Evolutionary conservation across 176 grass and related monocot species (phyloP).

Genomic region (Oryza australiensis): DNA sequence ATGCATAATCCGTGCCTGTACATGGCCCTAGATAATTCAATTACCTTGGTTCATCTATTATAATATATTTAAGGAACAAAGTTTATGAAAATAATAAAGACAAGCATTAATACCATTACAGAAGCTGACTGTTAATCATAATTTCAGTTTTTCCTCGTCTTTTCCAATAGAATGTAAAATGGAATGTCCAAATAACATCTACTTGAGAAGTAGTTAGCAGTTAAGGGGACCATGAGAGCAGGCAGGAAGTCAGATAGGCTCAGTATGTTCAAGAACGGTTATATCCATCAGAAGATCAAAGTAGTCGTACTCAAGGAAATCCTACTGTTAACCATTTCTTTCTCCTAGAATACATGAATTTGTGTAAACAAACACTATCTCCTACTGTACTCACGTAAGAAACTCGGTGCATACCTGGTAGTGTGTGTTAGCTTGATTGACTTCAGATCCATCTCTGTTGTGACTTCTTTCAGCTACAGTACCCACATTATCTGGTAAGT

Average conservation of each 20-base stretch:
- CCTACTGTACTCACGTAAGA: neutral
- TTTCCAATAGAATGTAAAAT: neutral
- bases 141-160: neutral
- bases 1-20: neutral
- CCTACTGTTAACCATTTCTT: neutral
- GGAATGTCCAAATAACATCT: neutral
- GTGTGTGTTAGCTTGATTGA: slow-evolving; percentile 34
- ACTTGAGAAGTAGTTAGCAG: slow-evolving; percentile 4
- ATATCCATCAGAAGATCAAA: slow-evolving; percentile 4
- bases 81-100: neutral
- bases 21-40: slow-evolving; percentile 8
- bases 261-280: neutral
- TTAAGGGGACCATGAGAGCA: neutral
- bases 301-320: slow-evolving; percentile 1
- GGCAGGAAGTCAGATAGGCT: neutral
- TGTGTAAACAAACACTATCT: neutral
- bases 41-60: neutral
- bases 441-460: slow-evolving; percentile 29
- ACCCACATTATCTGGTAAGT: slow-evolving; percentile 25
- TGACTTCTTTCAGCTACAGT: slow-evolving; percentile 1
- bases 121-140: neutral
- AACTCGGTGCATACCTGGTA: slow-evolving; percentile 43
- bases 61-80: neutral
- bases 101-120: slow-evolving; percentile 8
- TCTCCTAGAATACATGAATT: slow-evolving; percentile 10